phyloP scores from a whole-genome alignment of 331 rosid genomes.

The Acacia concinna region DNA sequence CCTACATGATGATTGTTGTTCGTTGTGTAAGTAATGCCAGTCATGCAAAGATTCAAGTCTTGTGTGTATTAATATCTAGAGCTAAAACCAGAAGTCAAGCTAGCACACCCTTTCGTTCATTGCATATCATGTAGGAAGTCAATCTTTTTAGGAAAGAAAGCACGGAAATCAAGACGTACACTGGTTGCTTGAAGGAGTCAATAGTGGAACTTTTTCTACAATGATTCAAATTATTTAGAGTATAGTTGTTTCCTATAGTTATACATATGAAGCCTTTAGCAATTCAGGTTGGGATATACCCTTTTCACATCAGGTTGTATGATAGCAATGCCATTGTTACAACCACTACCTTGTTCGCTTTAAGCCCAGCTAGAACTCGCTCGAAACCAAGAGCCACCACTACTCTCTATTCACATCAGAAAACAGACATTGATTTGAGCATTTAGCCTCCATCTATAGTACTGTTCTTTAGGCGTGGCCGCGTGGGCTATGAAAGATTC shows the following conservation, averaged over 20 bases:
- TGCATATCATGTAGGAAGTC: neutral
- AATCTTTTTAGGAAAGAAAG: neutral
- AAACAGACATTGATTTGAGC: neutral
- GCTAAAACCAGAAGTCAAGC: neutral
- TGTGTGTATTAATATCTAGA: neutral
- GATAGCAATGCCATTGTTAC: neutral
- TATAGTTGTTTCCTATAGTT: neutral
- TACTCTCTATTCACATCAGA: neutral
- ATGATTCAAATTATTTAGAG: neutral
- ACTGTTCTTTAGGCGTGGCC: neutral
- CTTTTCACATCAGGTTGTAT: neutral
- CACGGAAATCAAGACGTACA: neutral
- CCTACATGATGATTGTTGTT: neutral
- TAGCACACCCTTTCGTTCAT: neutral
- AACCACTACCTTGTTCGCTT: neutral
- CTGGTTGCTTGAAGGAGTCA: neutral
- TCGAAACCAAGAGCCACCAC: neutral
- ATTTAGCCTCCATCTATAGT: neutral
- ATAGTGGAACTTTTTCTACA: neutral
- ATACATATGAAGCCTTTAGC: neutral
- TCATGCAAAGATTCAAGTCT: neutral
- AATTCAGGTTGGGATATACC: neutral
- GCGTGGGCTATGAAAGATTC: neutral
- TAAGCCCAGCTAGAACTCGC: neutral
- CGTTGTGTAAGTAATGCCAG: neutral